Evolutionary conservation across 371 early-diverging fungal species (phyloP).

Genomic region (Syncephalis plumigaleata): DNA sequence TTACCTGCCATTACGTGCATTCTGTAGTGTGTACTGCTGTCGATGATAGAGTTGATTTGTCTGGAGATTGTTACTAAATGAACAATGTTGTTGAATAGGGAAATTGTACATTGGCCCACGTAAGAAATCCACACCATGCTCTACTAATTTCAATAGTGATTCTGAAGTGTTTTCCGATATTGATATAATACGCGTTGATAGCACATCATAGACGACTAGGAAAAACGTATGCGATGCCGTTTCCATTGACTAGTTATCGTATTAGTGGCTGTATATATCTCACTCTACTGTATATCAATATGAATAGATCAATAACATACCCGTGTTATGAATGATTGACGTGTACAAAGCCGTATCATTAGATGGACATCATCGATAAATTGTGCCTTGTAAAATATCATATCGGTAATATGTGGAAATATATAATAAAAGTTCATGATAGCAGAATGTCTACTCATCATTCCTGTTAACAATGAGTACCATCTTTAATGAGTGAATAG

Average conservation of each 20-base stretch:
- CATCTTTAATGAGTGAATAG: background rate
- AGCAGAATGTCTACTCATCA: conserved; percentile 15
- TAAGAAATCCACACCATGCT: conserved; percentile 20
- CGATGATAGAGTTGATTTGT: conserved; percentile 25
- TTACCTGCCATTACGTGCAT: conserved; percentile 46
- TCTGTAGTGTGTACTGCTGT: conserved; percentile 26
- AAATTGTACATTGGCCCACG: conserved; percentile 18
- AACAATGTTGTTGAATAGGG: conserved; percentile 18
- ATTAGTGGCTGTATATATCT: background rate
- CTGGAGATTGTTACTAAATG: conserved; percentile 25
- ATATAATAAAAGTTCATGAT: conserved; percentile 33
- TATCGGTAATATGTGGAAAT: conserved; percentile 24
- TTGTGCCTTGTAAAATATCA: conserved; percentile 41
- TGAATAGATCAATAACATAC: background rate
- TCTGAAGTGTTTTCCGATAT: conserved; percentile 36
- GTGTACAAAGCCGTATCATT: conserved; percentile 14
- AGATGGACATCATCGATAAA: conserved; percentile 28
- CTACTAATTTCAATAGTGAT: conserved; percentile 22
- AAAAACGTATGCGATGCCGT: conserved; percentile 24
- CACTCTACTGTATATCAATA: background rate
- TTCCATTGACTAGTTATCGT: conserved; percentile 10
- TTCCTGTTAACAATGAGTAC: conserved; percentile 1
- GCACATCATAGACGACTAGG: conserved; percentile 33
- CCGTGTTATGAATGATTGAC: background rate
- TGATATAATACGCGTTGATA: conserved; percentile 20